Percentiles rank a stretch among this genome's conserved stretches.
Conservation (phyloP, 768 basidiomycete genomes). For the Xanthoconium purpureum region DNA sequence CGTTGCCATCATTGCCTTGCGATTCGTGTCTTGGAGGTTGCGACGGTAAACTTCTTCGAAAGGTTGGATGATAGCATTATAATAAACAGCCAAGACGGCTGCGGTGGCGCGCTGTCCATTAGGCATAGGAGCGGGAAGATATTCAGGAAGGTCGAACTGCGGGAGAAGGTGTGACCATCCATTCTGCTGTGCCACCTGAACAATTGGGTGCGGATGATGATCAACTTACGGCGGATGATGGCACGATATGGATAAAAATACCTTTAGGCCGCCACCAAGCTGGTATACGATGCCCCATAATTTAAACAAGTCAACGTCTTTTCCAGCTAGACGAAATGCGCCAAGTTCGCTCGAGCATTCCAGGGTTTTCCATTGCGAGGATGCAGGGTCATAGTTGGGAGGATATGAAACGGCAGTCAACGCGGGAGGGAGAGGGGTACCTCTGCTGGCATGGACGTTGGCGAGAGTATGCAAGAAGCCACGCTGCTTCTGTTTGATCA, state of each 20-base stretch:
- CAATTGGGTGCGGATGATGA: slow-evolving; percentile 2
- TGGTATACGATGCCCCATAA: slow-evolving; percentile 63
- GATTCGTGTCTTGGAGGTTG: slow-evolving; percentile 58
- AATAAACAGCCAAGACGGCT: slow-evolving; percentile 54
- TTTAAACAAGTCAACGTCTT: slow-evolving; percentile 73
- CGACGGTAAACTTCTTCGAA: slow-evolving; percentile 72
- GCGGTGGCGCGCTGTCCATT: slow-evolving; percentile 50
- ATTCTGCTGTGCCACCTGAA: slow-evolving; percentile 49
- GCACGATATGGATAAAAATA: slow-evolving; percentile 35
- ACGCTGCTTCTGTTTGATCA: slow-evolving; percentile 54
- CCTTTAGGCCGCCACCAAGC: slow-evolving; percentile 59
- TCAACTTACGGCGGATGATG: slow-evolving; percentile 15
- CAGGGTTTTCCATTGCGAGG: slow-evolving; percentile 62
- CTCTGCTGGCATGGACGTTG: slow-evolving; percentile 52
- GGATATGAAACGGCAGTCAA: slow-evolving; percentile 60
- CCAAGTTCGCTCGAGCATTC: slow-evolving; percentile 63
- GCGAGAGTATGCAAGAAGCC: slow-evolving; percentile 61
- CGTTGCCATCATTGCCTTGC: slow-evolving; percentile 46
- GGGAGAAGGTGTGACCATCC: slow-evolving; percentile 54
- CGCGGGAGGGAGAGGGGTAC: slow-evolving; percentile 69
- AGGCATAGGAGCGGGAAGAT: slow-evolving; percentile 44
- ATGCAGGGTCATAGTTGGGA: slow-evolving; percentile 57
- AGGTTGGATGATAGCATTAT: slow-evolving; percentile 58
- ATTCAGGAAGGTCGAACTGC: slow-evolving; percentile 62
- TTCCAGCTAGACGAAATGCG: slow-evolving; percentile 64